Evolutionary conservation across 352 stramenopile genomes (phyloP), one percentile per base, ranked within the genome.

Genomic region (Globisporangium sylvaticum): DNA sequence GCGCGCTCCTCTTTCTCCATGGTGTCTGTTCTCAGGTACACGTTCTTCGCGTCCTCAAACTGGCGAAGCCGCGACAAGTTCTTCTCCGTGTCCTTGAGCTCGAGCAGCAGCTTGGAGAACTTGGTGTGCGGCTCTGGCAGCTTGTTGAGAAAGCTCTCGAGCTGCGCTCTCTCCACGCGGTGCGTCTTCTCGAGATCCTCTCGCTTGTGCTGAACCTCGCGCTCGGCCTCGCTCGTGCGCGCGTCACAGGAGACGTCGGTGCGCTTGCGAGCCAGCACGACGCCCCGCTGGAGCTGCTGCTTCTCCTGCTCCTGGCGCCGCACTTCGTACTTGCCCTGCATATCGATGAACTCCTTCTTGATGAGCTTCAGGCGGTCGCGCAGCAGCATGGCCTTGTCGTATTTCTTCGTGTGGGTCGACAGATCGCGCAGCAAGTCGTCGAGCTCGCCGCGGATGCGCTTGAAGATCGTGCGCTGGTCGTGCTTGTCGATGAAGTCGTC

Each of bases 31-130:
- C 80, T 75, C 3, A 73, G 55, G 58, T 81, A 93, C 8, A 93
- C 84, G 44, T 81, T 93, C 58, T 87, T 87, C 15, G 84, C 84
- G 50, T 93, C 83, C 63, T 93, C 84, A 58, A 90, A 93, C 31
- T 91, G 71, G 29, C 78, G 76, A 8, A 93, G 64, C 1, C 71
- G 73, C 1, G 84, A 69, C 59, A 93, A 54, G 55, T 80, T 91
- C 58, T 82, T 83, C 62, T 93, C 83, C 9, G 84, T 90, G 55
- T 87, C 81, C 53, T 90, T 88, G 7, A 91, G 68, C 52, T 93
- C 83, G 14, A 93, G 74, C 20, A 93, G 56, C 18, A 89, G 37
- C n/a, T 72, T 88, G 15, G 84, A 90, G 55, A 88, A 88, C 69
- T 93, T 93, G 59, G 81, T 74, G 42, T 79, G 80, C 2, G 84